Conservation (phyloP, 306 rosid species). For the Benincasa hispida region DNA sequence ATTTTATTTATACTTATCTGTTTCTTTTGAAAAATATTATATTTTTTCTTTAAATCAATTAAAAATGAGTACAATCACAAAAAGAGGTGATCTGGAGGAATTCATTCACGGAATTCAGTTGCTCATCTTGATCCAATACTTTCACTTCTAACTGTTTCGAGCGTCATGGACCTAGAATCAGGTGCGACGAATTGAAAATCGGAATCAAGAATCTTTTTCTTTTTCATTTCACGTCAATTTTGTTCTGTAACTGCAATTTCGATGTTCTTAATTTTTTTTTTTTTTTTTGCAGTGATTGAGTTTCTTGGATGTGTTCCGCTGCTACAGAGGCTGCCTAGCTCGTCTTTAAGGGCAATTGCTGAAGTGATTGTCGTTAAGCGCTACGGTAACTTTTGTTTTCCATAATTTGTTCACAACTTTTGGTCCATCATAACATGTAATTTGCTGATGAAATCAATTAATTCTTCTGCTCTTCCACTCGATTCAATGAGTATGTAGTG, state of each 20-base stretch:
- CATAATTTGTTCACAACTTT: neutral
- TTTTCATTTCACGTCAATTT: neutral
- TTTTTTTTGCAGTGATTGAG: slow-evolving; percentile 49
- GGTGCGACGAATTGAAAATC: neutral
- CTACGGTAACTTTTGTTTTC: slow-evolving; percentile 31
- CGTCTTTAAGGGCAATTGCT: slow-evolving; percentile 53
- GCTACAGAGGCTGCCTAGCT: slow-evolving; percentile 69
- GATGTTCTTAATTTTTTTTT: slow-evolving; percentile 4
- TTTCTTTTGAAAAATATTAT: too few species aligned
- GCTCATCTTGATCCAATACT: neutral
- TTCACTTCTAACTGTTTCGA: neutral
- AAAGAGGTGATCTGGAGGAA: neutral
- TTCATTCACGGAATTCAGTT: neutral
- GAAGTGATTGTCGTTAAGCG: slow-evolving; percentile 36
- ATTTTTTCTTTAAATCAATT: neutral
- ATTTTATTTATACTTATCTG: too few species aligned
- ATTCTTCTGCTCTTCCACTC: neutral
- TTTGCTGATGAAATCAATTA: neutral
- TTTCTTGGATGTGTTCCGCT: slow-evolving; percentile 69
- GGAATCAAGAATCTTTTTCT: neutral
- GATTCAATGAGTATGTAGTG: neutral
- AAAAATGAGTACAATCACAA: neutral
- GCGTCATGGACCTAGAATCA: slow-evolving; percentile 2
- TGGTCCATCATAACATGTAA: neutral
- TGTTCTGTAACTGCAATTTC: neutral